Evolutionary conservation across 2,329 filamentous ascomycete genomes (phyloP).

Genomic region (Helotiales sp.): DNA sequence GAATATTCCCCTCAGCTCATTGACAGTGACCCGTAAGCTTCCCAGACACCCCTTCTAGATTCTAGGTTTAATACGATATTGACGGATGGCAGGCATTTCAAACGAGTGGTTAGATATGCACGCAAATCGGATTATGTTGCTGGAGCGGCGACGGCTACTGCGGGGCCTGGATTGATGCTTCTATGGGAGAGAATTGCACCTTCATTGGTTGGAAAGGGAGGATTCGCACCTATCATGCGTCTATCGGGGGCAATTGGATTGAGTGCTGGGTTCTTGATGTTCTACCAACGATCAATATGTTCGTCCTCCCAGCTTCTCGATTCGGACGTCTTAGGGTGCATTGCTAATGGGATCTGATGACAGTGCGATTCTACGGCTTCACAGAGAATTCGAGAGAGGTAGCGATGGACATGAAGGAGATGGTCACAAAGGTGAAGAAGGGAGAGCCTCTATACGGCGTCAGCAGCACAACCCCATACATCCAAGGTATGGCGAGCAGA

Average conservation of each 20-base stretch:
- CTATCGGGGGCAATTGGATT: constrained; percentile 74
- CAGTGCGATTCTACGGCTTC: constrained; percentile 95
- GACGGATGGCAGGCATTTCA: constrained; percentile 73
- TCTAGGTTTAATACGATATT: constrained; percentile 36
- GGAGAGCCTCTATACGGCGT: constrained; percentile 89
- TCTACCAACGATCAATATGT: constrained; percentile 85
- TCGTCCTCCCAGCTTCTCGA: constrained; percentile 52
- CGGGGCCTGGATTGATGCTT: constrained; percentile 75
- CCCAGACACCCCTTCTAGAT: constrained; percentile 22
- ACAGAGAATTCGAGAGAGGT: constrained; percentile 90
- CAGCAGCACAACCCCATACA: constrained; percentile 78
- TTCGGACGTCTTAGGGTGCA: not conserved
- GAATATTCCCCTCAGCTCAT: constrained; percentile 74
- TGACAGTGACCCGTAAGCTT: constrained; percentile 92
- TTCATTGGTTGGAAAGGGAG: constrained; percentile 81
- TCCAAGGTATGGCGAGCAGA: constrained; percentile 90
- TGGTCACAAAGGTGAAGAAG: constrained; percentile 94
- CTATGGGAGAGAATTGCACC: constrained; percentile 85
- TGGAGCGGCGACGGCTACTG: constrained; percentile 70
- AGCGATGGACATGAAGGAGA: constrained; percentile 96
- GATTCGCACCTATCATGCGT: constrained; percentile 83
- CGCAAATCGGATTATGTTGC: constrained; percentile 81
- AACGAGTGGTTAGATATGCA: constrained; percentile 86
- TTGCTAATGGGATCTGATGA: not conserved
- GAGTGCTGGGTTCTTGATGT: constrained; percentile 79